A percentile compares a stretch with the other conserved stretches of the same genome.
These are phyloP conservation scores for Termitomyces bulborhizus DNA, from an alignment of 768 basidiomycete genomes.

Conservation along the genomic window DNA sequence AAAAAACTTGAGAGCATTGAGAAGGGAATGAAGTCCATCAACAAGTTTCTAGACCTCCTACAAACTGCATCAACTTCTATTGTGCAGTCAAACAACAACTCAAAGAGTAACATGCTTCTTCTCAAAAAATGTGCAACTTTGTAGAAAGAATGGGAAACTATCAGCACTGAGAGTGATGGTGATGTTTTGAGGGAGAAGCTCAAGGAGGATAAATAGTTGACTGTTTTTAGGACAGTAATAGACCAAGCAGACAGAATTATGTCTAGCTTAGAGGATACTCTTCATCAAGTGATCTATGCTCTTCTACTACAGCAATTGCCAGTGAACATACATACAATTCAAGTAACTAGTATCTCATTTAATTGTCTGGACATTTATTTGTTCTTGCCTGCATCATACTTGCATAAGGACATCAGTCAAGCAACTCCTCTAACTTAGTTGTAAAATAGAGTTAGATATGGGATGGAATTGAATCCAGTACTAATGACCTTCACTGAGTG, in stretches of 20 bases:
- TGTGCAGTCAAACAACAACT: conserved; percentile 27
- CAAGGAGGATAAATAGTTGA: conserved; percentile 96
- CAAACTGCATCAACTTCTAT: conserved; percentile 43
- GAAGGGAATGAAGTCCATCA: conserved; percentile 64
- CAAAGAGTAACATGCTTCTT: conserved; percentile 41
- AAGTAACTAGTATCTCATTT: no score
- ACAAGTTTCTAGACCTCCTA: conserved; percentile 53
- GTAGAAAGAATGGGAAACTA: conserved; percentile 71
- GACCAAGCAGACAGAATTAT: conserved; percentile 98
- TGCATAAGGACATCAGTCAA: no score
- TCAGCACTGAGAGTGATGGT: conserved; percentile 74
- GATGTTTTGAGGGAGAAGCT: conserved; percentile 84
- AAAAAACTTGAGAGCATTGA: conserved; percentile 71
- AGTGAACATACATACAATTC: no score
- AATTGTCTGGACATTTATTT: no score
- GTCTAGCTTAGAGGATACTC: conserved; percentile 64
- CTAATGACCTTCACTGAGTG: no score
- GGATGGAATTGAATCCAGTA: no score
- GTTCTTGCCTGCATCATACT: no score
- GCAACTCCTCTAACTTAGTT: no score
- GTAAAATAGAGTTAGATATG: no score
- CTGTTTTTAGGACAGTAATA: conserved; percentile 88
- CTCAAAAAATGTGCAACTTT: conserved; percentile 73
- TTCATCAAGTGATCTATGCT: no score
- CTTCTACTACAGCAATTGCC: no score